These are phyloP conservation scores for Lomentospora prolificans DNA, from an alignment of 2,329 filamentous ascomycete genomes.

Conservation along the genomic window DNA sequence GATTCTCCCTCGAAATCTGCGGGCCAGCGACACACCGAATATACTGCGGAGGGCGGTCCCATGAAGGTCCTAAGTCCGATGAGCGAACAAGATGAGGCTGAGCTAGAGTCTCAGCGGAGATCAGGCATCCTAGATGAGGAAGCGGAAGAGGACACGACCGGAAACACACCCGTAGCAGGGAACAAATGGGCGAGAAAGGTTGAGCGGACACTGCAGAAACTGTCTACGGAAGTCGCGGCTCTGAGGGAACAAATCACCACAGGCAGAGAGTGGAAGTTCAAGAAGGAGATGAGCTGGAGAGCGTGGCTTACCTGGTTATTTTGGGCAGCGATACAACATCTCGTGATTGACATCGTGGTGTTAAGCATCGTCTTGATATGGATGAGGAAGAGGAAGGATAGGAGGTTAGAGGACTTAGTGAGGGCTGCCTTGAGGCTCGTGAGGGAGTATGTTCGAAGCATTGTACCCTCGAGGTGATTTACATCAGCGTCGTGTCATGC, in stretches of 20 bases:
- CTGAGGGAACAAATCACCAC: constrained; percentile 81
- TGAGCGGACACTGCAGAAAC: constrained; percentile 74
- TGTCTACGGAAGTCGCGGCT: constrained; percentile 88
- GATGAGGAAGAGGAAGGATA: constrained; percentile 62
- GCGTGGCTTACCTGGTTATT: constrained; percentile 63
- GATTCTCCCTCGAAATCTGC: constrained; percentile 39
- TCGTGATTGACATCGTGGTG: constrained; percentile 61
- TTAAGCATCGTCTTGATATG: constrained; percentile 58
- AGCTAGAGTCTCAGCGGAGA: constrained; percentile 39
- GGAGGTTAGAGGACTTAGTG: constrained; percentile 63
- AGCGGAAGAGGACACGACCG: constrained; percentile 28
- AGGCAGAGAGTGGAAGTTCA: constrained; percentile 60
- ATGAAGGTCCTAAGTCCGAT: constrained; percentile 74
- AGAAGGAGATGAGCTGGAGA: constrained; percentile 52
- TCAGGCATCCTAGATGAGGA: constrained; percentile 34
- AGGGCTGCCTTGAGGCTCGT: constrained; percentile 48
- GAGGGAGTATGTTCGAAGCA: constrained; percentile 48
- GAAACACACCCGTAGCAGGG: constrained; percentile 23
- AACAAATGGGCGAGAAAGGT: constrained; percentile 71
- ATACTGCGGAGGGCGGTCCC: constrained; percentile 37
- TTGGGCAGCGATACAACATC: constrained; percentile 62
- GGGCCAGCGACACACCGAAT: constrained; percentile 31
- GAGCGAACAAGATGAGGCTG: constrained; percentile 68
- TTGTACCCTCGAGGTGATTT: constrained; percentile 45
- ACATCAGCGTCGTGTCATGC: too few relatives aligned